Percentiles rank a stretch among this genome's conserved stretches.
These are phyloP conservation scores for Clausena lansium DNA, from an alignment of 345 rosid species.

Conservation along the genomic window DNA sequence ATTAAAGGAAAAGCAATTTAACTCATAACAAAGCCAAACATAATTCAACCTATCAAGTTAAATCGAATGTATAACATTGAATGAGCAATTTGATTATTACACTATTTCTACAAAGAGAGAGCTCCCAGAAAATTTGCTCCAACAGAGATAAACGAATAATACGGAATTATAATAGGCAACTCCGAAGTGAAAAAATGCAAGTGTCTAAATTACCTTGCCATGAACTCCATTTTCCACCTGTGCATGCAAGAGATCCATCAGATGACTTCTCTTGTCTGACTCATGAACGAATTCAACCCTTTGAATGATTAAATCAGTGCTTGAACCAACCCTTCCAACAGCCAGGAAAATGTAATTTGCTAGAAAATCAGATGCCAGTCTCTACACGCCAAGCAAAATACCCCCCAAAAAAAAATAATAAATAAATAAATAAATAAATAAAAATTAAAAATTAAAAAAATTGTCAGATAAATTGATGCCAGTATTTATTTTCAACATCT, in stretches of 20 bases:
- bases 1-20: slow-evolving; percentile 15
- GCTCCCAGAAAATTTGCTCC: background rate
- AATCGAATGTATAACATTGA: background rate
- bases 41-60: slow-evolving; percentile 3
- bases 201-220: slow-evolving; percentile 57
- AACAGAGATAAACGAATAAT: background rate
- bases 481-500: background rate
- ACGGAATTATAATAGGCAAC: background rate
- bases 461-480: background rate
- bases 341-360: slow-evolving; percentile 79
- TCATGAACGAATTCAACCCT: slow-evolving; percentile 95
- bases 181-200: background rate
- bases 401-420: slow-evolving; percentile 1
- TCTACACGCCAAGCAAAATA: slow-evolving; percentile 48
- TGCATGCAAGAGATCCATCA: slow-evolving; percentile 99
- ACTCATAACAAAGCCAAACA: background rate
- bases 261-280: slow-evolving; percentile 96
- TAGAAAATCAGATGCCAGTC: slow-evolving; percentile 93
- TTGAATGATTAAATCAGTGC: slow-evolving; percentile 96
- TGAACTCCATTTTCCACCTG: slow-evolving; percentile 77
- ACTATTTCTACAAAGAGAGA: background rate
- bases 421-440: too few species aligned
- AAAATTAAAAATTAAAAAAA: too few species aligned
- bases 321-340: slow-evolving; percentile 98
- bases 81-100: background rate